A percentile compares a stretch with the other conserved stretches of the same genome.
These are phyloP conservation scores for Xerocomellus amylosporus DNA, from an alignment of 768 basidiomycete species.

Conservation along the genomic window DNA sequence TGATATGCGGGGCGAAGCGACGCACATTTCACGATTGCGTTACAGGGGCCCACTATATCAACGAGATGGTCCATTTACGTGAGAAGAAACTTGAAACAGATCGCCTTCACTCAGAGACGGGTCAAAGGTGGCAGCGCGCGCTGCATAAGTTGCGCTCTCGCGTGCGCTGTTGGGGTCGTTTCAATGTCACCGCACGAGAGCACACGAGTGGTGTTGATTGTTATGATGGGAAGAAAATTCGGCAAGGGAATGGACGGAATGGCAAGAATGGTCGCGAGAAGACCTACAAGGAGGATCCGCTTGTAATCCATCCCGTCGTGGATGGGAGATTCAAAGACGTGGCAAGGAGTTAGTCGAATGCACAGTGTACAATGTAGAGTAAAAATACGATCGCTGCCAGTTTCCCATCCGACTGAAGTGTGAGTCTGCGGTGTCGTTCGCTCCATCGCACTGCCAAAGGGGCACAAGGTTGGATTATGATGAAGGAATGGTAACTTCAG, in stretches of 20 bases:
- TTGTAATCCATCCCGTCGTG: conserved; percentile 58
- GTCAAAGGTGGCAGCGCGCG: conserved; percentile 49
- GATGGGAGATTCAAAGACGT: conserved; percentile 66
- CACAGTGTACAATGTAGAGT: conserved; percentile 12
- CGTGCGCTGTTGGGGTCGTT: conserved; percentile 54
- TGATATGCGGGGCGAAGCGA: neutral
- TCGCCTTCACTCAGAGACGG: conserved; percentile 44
- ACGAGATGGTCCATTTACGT: conserved; percentile 48
- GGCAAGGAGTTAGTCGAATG: conserved; percentile 30
- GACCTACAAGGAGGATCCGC: conserved; percentile 44
- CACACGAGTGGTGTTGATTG: conserved; percentile 79
- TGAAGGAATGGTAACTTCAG: conserved; percentile 27
- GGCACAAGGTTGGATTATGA: neutral
- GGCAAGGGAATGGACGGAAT: conserved; percentile 34
- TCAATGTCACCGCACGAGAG: conserved; percentile 60
- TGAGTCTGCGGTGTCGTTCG: neutral
- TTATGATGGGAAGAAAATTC: conserved; percentile 56
- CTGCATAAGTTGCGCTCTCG: conserved; percentile 47
- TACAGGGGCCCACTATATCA: conserved; percentile 72
- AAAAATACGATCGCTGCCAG: neutral
- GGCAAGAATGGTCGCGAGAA: conserved; percentile 8
- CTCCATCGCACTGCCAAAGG: neutral
- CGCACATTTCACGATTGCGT: conserved; percentile 9
- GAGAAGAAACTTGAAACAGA: conserved; percentile 28
- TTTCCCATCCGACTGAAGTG: neutral